Evolutionary conservation across 192 early-diverging fungal species (phyloP), one percentile per base, ranked within the genome.

Genomic region (Nowakowskiella sp.): DNA sequence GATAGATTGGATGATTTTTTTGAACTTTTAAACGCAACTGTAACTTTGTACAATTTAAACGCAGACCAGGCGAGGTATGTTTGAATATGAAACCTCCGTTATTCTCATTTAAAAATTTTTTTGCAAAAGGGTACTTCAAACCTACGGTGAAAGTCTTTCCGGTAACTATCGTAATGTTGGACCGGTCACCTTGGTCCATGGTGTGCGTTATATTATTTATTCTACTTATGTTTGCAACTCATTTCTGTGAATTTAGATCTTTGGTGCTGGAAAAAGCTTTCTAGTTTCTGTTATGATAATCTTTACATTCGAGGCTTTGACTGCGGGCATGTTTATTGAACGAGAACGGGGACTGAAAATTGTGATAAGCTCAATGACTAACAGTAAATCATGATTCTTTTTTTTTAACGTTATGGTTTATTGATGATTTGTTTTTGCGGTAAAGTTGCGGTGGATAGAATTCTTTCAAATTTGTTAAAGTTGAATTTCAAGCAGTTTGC

Each of bases 371-470:
- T 67, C 67, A 7, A 76, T 72, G 68, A 74, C 68, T 6, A 76
- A 76, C 53, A 68, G 65, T 70, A 47, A 6, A 43, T 19, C 21
- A 10, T 22, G 21, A 28, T n/a, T 2, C 7, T 25, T 31, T 31
- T 2, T 48, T 6, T 13, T 32, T n/a, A n/a, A n/a, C n/a, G n/a
- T n/a, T n/a, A 26, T 31, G 61, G 47, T 49, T 16, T 13, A 31
- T 44, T 32, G 7, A 48, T 5, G 1, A 65, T 48, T 43, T 46
- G 24, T 31, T 22, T 47, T 13, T 62, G n/a, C n/a, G n/a, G n/a
- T n/a, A 30, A 43, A 68, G 70, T 76, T 22, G 73, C 73, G 19
- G 73, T 76, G 2, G 73, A 76, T 54, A 52, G 70, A 25, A 74
- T 76, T 29, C 43, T 76, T 16, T 27, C 39, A 29, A 49, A 48